Conservation (phyloP, 2,329 filamentous ascomycete species). For the Neofusicoccum sp. region DNA sequence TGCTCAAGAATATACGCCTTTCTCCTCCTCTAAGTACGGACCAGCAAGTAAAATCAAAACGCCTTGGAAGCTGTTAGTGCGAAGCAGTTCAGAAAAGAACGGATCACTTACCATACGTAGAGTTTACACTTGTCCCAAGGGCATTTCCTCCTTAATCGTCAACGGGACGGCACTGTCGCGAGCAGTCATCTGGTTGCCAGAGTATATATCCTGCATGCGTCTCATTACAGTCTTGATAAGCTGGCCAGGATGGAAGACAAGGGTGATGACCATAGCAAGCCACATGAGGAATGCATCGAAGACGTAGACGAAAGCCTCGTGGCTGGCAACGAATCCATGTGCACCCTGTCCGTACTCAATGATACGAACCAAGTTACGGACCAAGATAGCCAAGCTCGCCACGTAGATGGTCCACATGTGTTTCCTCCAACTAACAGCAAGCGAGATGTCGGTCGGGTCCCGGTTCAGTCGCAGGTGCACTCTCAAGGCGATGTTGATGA, state of each 20-base stretch:
- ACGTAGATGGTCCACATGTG: constrained; percentile 45
- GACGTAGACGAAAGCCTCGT: constrained; percentile 48
- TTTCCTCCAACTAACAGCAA: constrained; percentile 23
- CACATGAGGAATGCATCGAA: constrained; percentile 50
- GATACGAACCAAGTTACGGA: constrained; percentile 50
- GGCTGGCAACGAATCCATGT: constrained; percentile 42
- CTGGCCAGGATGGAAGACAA: constrained; percentile 36
- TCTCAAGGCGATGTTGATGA: constrained; percentile 37
- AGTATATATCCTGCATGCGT: not conserved
- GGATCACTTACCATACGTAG: no score
- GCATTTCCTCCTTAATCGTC: no score
- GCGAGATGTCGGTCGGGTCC: constrained; percentile 20
- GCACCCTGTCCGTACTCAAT: constrained; percentile 48
- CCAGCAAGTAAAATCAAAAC: no score
- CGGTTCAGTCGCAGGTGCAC: constrained; percentile 27
- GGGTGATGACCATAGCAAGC: constrained; percentile 41
- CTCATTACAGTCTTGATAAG: not conserved
- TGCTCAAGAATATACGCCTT: no score
- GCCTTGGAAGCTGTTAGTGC: no score
- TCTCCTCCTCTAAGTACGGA: no score
- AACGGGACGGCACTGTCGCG: no score
- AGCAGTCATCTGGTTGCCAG: not conserved
- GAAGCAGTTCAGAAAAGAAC: no score
- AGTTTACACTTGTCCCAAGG: no score
- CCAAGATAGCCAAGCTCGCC: constrained; percentile 46